These are phyloP conservation scores for Eucommia ulmoides DNA, from an alignment of 257 asterid species.

Conservation along the genomic window DNA sequence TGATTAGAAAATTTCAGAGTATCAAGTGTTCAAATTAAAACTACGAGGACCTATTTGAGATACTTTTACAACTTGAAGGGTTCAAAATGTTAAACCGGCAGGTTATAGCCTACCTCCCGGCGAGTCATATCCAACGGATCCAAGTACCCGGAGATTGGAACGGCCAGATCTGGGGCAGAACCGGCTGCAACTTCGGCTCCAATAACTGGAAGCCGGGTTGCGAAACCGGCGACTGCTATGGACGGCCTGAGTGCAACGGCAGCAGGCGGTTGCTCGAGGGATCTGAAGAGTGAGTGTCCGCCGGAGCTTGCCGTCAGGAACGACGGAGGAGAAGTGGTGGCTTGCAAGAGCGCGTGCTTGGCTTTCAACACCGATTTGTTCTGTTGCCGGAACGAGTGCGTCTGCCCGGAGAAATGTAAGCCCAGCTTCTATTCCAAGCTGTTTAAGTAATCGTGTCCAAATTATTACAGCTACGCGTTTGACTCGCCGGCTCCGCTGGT, in stretches of 20 bases:
- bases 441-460: constrained; percentile 69
- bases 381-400: constrained; percentile 62
- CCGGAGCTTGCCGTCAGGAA: constrained; percentile 36
- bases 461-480: constrained; percentile 55
- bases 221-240: constrained; percentile 76
- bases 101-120: constrained; percentile 47
- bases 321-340: constrained; percentile 41
- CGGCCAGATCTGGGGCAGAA: constrained; percentile 88
- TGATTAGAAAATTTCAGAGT: too few species aligned
- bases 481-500: constrained; percentile 54
- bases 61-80: too few species aligned
- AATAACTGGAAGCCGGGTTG: constrained; percentile 31
- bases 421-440: constrained; percentile 48
- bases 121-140: constrained; percentile 20
- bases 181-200: constrained; percentile 45
- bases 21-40: too few species aligned
- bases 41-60: too few species aligned
- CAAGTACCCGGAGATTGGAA: constrained; percentile 50
- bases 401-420: constrained; percentile 52
- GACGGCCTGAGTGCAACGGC: constrained; percentile 53
- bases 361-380: constrained; percentile 52
- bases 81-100: too few species aligned
- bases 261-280: constrained; percentile 36
- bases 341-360: constrained; percentile 79
- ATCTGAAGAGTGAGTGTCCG: constrained; percentile 41